phyloP scores from a whole-genome alignment of 305 asterid species.

The Fraxinus nigra region DNA sequence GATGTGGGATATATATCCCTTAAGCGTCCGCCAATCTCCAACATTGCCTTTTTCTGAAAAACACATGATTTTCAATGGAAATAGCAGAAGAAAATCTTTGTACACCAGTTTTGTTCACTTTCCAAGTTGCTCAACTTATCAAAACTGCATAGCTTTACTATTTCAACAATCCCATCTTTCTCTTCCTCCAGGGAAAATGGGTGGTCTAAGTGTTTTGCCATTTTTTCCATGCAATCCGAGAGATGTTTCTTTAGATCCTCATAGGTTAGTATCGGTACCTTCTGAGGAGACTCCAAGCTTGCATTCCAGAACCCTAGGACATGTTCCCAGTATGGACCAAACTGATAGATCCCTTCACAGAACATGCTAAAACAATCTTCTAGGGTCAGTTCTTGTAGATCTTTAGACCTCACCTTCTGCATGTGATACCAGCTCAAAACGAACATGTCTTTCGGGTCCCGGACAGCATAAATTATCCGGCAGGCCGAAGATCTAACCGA shows the following conservation, averaged over 20 bases:
- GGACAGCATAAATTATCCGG: not conserved
- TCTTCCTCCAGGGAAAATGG: conserved; percentile 13
- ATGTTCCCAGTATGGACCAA: conserved; percentile 14
- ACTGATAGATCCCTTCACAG: not conserved
- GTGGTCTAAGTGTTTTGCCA: not conserved
- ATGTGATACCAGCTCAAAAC: not conserved
- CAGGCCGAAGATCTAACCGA: not conserved
- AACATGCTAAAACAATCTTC: conserved; percentile 8
- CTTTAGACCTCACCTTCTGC: not conserved
- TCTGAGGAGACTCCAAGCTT: conserved; percentile 13
- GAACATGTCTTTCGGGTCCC: not conserved
- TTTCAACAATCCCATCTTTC: not conserved
- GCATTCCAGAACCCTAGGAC: conserved; percentile 6
- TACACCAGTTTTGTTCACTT: conserved; percentile 20
- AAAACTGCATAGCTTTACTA: conserved; percentile 20
- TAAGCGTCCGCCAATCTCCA: not conserved
- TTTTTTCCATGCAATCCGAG: not conserved
- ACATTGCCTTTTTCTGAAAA: not conserved
- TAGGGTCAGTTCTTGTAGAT: not conserved
- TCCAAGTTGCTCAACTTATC: conserved; percentile 25
- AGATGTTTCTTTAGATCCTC: conserved; percentile 25
- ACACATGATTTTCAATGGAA: not conserved
- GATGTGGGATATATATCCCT: too few relatives aligned
- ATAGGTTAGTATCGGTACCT: conserved; percentile 6
- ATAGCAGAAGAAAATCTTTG: not conserved